Base-by-base conservation (phyloP, 1,139 yeast species). In the Kodamaea suecica region DNA sequence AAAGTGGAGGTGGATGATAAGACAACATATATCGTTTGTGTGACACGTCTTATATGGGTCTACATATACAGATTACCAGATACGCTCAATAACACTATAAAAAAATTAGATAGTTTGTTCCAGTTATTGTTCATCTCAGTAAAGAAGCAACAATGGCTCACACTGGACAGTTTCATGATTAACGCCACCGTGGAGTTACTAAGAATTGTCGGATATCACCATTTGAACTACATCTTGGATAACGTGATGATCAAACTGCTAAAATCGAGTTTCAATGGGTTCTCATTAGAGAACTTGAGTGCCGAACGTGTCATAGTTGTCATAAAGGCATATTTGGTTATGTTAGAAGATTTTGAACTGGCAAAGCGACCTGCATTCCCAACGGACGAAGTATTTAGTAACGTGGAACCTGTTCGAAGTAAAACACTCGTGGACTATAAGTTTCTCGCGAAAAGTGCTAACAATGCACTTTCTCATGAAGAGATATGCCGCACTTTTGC, bases 51-150 rank as follows among this genome's bases (percentile, higher is more conserved):
- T 23, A 59, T 84, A 1, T 94, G 98, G 98, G 95, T 90, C 0
- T 92, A 84, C 51, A 63, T 90, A 21, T 86, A 83, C 55, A 70
- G 98, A 40, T 78, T 90, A 44, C 76, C 95, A 0, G 98, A 94
- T 48, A 84, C 97, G 0, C 65, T 90, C 46, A 90, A 90, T 53
- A 83, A 84, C 41, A 88, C 95, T 0, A 78, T 90, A 2, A 82
- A 87, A 54, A 52, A 58, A 44, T 51, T 63, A 47, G 66, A 70
- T 40, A 56, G 61, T 4, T 61, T 92, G 20, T 77, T 81, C 49
- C 74, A 76, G 33, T 47, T 77, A 5, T 66, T 85, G 32, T 72
- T 80, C 39, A 63, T 66, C 10, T 50, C 49, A 12, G 13, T n/a
- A 6, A 80, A 79, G 45, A 88, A 86, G 50, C 78, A 78, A 33